Percentiles rank a stretch among this genome's conserved stretches.
phyloP scores from a whole-genome alignment of 495 filamentous ascomycete genomes.

The Neurospora sp. region DNA sequence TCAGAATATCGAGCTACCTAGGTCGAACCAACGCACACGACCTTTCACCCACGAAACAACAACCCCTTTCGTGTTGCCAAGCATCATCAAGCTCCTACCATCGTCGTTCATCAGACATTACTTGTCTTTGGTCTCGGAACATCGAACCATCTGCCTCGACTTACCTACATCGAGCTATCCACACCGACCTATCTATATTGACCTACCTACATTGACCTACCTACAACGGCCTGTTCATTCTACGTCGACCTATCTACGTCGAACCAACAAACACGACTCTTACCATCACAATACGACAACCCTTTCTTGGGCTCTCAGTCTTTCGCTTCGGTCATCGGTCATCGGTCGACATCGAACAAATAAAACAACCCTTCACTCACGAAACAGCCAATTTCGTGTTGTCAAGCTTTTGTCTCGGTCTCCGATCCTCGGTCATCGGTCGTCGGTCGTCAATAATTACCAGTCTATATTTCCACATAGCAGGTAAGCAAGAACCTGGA shows the following conservation, averaged over 20 bases:
- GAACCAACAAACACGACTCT: too few relatives aligned
- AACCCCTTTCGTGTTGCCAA: not conserved
- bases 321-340: not conserved
- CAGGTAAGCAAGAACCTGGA: not conserved
- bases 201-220: too few relatives aligned
- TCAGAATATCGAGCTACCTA: not conserved
- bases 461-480: not conserved
- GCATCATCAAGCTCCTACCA: not conserved
- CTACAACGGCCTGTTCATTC: too few relatives aligned
- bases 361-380: not conserved
- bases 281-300: too few relatives aligned
- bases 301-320: not conserved
- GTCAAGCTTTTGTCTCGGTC: not conserved
- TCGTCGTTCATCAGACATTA: not conserved
- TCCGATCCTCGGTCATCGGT: not conserved
- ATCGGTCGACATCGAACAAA: not conserved
- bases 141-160: too few relatives aligned
- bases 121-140: not conserved
- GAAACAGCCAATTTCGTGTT: not conserved
- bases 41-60: not conserved
- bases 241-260: too few relatives aligned
- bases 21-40: not conserved
- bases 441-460: not conserved
- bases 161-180: too few relatives aligned
- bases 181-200: too few relatives aligned